A percentile compares a stretch with the other conserved stretches of the same genome.
phyloP scores from a whole-genome alignment of 2,329 filamentous ascomycete species.

The Pseudopithomyces chartarum region DNA sequence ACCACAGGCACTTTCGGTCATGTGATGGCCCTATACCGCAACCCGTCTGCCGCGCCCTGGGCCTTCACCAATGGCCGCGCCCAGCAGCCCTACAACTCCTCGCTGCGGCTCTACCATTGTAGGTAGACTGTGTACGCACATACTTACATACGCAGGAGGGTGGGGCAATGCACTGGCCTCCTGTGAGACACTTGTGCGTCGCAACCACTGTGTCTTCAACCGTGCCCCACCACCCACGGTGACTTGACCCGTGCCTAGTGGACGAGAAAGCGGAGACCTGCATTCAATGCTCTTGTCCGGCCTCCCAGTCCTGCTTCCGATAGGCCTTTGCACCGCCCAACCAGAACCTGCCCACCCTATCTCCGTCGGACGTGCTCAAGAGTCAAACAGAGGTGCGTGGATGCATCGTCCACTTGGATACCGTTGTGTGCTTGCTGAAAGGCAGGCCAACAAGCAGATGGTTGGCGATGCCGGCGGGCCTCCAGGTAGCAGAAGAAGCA shows the following conservation, averaged over 20 bases:
- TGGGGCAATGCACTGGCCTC: conserved; percentile 7
- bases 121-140: too few relatives aligned
- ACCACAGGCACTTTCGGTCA: conserved; percentile 36
- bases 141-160: too few relatives aligned
- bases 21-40: conserved; percentile 32
- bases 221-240: background rate
- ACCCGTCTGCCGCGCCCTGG: conserved; percentile 15
- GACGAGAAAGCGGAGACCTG: background rate
- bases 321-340: background rate
- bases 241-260: too few relatives aligned
- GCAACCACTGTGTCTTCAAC: background rate
- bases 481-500: too few relatives aligned
- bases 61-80: conserved; percentile 30
- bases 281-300: background rate
- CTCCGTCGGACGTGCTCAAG: background rate
- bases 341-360: background rate
- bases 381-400: too few relatives aligned
- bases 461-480: too few relatives aligned
- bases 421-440: too few relatives aligned
- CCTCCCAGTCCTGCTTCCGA: background rate
- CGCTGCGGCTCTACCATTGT: conserved; percentile 26
- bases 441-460: too few relatives aligned
- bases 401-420: too few relatives aligned
- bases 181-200: conserved; percentile 22
- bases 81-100: conserved; percentile 22